These are phyloP conservation scores for Hypomyces perniciosus DNA, from an alignment of 2,329 filamentous ascomycete species.

Conservation along the genomic window DNA sequence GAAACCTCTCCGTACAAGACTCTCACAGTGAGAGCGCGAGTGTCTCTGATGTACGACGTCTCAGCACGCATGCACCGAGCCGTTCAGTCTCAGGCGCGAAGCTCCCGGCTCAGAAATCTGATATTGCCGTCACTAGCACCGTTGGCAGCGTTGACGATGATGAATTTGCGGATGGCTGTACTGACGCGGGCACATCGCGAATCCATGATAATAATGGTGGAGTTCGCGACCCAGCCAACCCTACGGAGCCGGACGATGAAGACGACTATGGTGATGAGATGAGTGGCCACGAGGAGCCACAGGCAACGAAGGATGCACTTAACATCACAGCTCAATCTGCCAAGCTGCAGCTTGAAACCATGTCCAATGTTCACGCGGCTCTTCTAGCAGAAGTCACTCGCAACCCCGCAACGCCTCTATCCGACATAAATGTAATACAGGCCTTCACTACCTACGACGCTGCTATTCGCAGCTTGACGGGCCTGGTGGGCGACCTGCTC, in stretches of 20 bases:
- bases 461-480: conserved; percentile 80
- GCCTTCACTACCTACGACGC: conserved; percentile 82
- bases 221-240: conserved; percentile 21
- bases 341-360: conserved; percentile 83
- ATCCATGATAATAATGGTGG: conserved; percentile 28
- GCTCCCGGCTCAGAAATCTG: conserved; percentile 29
- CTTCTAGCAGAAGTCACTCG: conserved; percentile 61
- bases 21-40: conserved; percentile 48
- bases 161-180: conserved; percentile 42
- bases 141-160: conserved; percentile 48
- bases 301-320: conserved; percentile 84
- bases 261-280: conserved; percentile 68
- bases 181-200: conserved; percentile 37
- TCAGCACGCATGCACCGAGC: conserved; percentile 38
- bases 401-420: conserved; percentile 66
- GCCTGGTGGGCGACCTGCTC: conserved; percentile 76
- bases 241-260: conserved; percentile 50
- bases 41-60: conserved; percentile 36
- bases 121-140: conserved; percentile 36
- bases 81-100: conserved; percentile 24
- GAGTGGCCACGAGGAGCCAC: conserved; percentile 67
- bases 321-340: conserved; percentile 96
- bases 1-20: conserved; percentile 41
- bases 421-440: conserved; percentile 68
- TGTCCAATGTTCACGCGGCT: conserved; percentile 79